Percentiles rank a stretch among this genome's conserved stretches.
Evolutionary conservation across 306 rosid genomes (phyloP).

Genomic region (Trifolium repens): DNA sequence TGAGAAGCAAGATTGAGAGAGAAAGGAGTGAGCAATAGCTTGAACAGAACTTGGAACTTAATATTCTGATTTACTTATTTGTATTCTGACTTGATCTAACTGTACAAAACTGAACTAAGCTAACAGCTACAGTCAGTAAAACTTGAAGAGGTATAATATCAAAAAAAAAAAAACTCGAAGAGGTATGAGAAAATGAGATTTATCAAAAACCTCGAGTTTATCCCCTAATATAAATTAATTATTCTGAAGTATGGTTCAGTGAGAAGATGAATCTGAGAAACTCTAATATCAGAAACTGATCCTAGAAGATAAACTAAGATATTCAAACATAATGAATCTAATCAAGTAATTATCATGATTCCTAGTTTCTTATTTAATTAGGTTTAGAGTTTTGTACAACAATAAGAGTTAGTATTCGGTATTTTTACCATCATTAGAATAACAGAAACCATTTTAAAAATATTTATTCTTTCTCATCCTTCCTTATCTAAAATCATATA

Average conservation of each 20-base stretch:
- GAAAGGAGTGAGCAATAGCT: not conserved
- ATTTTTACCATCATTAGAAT: not conserved
- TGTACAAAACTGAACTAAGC: too few relatives aligned
- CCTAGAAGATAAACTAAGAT: not conserved
- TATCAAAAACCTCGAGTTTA: not conserved
- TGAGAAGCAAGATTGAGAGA: not conserved
- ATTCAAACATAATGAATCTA: too few relatives aligned
- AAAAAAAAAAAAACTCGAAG: too few relatives aligned
- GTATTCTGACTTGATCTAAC: not conserved
- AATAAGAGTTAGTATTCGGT: not conserved
- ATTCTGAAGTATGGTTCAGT: not conserved
- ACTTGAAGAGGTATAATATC: too few relatives aligned
- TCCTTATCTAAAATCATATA: not conserved
- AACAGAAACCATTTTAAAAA: not conserved
- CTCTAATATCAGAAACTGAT: not conserved
- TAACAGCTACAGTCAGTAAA: not conserved
- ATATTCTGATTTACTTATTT: conserved; percentile 13
- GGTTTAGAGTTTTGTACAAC: not conserved
- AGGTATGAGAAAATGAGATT: not conserved
- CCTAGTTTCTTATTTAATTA: not conserved
- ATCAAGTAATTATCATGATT: not conserved
- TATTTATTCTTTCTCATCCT: not conserved
- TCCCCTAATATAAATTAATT: not conserved
- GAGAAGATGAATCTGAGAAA: not conserved
- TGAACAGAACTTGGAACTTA: not conserved